phyloP scores from a whole-genome alignment of 108 stramenopile species.

The Epithemia pelagica region DNA sequence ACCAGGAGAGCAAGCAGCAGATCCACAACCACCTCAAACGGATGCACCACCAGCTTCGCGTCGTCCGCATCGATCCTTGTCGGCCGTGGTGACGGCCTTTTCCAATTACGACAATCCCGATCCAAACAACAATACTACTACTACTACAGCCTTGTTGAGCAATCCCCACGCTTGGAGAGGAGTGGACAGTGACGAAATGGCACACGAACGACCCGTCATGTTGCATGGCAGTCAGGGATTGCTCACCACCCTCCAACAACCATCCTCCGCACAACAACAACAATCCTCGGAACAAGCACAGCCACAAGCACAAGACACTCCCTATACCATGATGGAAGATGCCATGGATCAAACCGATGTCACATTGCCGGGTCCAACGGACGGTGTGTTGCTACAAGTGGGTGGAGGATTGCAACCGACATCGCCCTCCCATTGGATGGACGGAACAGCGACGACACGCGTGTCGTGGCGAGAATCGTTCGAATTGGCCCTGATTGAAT shows the following conservation, averaged over 20 bases:
- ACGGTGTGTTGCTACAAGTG: conserved; percentile 12
- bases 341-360: conserved; percentile 59
- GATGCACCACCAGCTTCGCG: not conserved
- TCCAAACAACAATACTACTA: not conserved
- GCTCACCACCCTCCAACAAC: conserved; percentile 11
- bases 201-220: conserved; percentile 47
- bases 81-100: conserved; percentile 51
- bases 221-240: conserved; percentile 69
- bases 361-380: no score
- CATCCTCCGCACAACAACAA: conserved; percentile 4
- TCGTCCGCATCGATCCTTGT: conserved; percentile 18
- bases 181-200: conserved; percentile 15
- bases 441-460: conserved; percentile 22
- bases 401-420: no score
- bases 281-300: no score
- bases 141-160: no score
- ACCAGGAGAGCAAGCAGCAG: not conserved
- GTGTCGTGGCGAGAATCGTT: not conserved
- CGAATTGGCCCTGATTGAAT: conserved; percentile 22
- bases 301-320: not conserved
- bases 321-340: conserved; percentile 36
- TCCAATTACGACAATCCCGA: conserved; percentile 67
- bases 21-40: not conserved
- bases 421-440: conserved; percentile 52
- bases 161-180: not conserved